A percentile compares a stretch with the other conserved stretches of the same genome.
These are phyloP conservation scores for Nemania sp. DNA, from an alignment of 2,329 filamentous ascomycete species.

Conservation along the genomic window DNA sequence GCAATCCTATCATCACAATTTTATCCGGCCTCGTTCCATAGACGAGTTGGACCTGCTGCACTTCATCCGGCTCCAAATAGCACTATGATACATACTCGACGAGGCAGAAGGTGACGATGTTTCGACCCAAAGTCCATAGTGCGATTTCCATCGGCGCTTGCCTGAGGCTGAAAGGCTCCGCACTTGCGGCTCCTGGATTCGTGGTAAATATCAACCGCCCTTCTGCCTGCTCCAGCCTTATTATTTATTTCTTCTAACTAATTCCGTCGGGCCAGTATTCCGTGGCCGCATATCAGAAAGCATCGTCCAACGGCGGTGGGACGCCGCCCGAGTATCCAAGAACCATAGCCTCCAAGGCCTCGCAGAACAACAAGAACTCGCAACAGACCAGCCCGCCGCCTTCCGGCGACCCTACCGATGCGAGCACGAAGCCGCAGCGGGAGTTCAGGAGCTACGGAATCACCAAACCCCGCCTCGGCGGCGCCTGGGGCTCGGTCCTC, in stretches of 20 bases:
- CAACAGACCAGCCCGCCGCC: not conserved
- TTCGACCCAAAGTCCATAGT: not conserved
- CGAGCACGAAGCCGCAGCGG: not conserved
- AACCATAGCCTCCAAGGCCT: not conserved
- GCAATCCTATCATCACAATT: not conserved
- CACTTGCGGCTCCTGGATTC: not conserved
- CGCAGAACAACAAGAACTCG: not conserved
- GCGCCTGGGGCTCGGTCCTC: not conserved
- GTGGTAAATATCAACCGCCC: not conserved
- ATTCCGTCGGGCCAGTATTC: not conserved
- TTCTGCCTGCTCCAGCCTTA: not conserved
- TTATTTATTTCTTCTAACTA: not conserved
- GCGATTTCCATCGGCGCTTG: not conserved
- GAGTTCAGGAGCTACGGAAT: too few relatives aligned
- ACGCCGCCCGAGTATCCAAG: not conserved
- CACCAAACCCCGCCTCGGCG: not conserved
- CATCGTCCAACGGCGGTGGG: too few relatives aligned
- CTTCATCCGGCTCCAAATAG: not conserved
- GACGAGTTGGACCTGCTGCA: not conserved
- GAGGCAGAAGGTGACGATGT: not conserved
- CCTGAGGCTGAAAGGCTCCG: not conserved
- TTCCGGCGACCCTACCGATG: not conserved
- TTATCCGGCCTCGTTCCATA: not conserved
- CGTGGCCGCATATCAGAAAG: too few relatives aligned
- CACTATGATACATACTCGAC: not conserved